These are phyloP conservation scores for Mycena citricolor DNA, from an alignment of 1,284 basidiomycete species.

Conservation along the genomic window DNA sequence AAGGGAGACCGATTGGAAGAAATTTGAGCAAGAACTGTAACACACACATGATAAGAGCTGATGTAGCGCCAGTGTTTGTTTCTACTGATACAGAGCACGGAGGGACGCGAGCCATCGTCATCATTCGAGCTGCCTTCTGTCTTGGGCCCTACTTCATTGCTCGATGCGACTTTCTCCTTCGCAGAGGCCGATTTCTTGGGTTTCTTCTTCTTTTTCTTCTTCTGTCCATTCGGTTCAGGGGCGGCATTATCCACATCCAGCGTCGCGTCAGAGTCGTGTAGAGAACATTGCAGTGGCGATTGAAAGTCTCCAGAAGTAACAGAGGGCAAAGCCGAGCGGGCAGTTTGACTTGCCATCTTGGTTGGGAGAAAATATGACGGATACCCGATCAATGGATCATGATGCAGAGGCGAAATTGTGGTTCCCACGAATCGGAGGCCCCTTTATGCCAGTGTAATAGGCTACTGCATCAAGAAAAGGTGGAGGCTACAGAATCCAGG, in stretches of 20 bases:
- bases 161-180: conserved; percentile 43
- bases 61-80: conserved; percentile 89
- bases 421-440: too few relatives aligned
- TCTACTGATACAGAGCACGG: conserved; percentile 75
- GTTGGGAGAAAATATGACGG: too few relatives aligned
- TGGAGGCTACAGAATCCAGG: conserved; percentile 57
- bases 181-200: conserved; percentile 46
- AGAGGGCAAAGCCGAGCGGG: too few relatives aligned
- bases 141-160: conserved; percentile 26
- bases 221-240: conserved; percentile 32
- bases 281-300: too few relatives aligned
- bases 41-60: conserved; percentile 80
- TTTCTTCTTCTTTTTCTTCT: conserved; percentile 78
- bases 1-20: conserved; percentile 3
- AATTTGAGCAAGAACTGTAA: conserved; percentile 2
- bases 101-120: conserved; percentile 41
- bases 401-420: too few relatives aligned
- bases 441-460: too few relatives aligned
- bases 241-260: conserved; percentile 5
- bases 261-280: too few relatives aligned
- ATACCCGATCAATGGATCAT: too few relatives aligned
- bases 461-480: conserved; percentile 8
- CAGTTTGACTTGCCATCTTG: too few relatives aligned
- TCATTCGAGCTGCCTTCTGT: conserved; percentile 24
- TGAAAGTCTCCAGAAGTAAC: too few relatives aligned